A percentile compares a stretch with the other conserved stretches of the same genome.
phyloP scores from a whole-genome alignment of 805 yeast species.

The Clavispora phyllophila region DNA sequence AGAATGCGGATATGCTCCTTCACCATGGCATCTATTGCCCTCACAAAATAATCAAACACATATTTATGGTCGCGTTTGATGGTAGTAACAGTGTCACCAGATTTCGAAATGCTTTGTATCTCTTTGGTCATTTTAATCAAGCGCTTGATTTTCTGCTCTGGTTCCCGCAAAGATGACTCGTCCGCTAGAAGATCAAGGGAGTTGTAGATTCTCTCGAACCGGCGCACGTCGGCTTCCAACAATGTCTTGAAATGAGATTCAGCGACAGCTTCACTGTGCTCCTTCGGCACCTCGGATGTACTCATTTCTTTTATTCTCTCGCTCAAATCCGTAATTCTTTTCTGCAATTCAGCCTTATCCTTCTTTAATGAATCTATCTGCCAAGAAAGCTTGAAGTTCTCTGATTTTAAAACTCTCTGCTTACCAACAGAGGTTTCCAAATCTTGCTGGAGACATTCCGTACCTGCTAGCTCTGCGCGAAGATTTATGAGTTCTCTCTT shows the following conservation, averaged over 20 bases:
- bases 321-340: conserved; percentile 33
- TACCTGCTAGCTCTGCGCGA: conserved; percentile 8
- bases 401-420: conserved; percentile 40
- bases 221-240: conserved; percentile 36
- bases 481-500: conserved; percentile 8
- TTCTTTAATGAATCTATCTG: conserved; percentile 33
- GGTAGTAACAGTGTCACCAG: not conserved
- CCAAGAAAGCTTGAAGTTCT: conserved; percentile 39
- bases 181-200: conserved; percentile 54
- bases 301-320: conserved; percentile 32
- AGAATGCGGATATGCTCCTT: conserved; percentile 46
- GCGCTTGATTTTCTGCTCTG: conserved; percentile 45
- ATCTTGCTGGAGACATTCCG: conserved; percentile 33
- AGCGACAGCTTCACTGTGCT: not conserved
- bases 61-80: conserved; percentile 37
- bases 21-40: conserved; percentile 56
- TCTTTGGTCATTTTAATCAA: conserved; percentile 22
- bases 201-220: conserved; percentile 45
- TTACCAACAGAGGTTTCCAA: conserved; percentile 38
- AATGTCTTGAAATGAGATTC: conserved; percentile 36
- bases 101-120: not conserved
- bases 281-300: conserved; percentile 16
- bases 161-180: conserved; percentile 53
- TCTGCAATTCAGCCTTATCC: conserved; percentile 32
- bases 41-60: conserved; percentile 49